Conservation (phyloP, 192 early-diverging fungal species). For the Rhizophagus sp. region DNA sequence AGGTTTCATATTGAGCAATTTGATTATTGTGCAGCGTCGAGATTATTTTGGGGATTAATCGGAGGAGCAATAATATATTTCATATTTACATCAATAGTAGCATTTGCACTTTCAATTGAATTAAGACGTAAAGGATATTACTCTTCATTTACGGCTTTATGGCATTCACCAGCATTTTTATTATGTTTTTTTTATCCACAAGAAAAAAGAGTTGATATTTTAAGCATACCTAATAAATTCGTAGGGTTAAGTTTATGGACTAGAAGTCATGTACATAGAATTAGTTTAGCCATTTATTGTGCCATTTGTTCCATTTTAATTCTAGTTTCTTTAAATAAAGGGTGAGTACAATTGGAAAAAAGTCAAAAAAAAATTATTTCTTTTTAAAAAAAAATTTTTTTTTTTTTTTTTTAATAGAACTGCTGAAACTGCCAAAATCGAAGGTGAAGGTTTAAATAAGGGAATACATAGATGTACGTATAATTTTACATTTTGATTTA, state of each 20-base stretch:
- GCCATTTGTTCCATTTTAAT: constrained; percentile 8
- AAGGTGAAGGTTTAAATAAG: constrained; percentile 5
- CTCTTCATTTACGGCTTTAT: constrained; percentile 24
- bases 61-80: constrained; percentile 24
- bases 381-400: constrained; percentile 2
- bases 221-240: constrained; percentile 30
- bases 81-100: constrained; percentile 13
- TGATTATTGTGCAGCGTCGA: constrained; percentile 27
- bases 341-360: neutral
- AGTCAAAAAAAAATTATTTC: neutral
- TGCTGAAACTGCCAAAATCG: constrained; percentile 15
- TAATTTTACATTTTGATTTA: neutral
- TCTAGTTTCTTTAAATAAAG: constrained; percentile 15
- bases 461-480: constrained; percentile 28
- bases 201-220: constrained; percentile 17
- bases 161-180: constrained; percentile 27
- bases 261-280: constrained; percentile 19
- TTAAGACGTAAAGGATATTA: constrained; percentile 20
- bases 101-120: constrained; percentile 13
- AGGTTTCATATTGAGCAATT: constrained; percentile 21
- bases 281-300: constrained; percentile 19
- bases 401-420: neutral
- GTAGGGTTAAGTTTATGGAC: constrained; percentile 23
- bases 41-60: constrained; percentile 20
- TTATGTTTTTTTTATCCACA: constrained; percentile 19